These are phyloP conservation scores for Eragrostis curvula DNA, from an alignment of 176 grass and related monocot genomes.

Conservation along the genomic window DNA sequence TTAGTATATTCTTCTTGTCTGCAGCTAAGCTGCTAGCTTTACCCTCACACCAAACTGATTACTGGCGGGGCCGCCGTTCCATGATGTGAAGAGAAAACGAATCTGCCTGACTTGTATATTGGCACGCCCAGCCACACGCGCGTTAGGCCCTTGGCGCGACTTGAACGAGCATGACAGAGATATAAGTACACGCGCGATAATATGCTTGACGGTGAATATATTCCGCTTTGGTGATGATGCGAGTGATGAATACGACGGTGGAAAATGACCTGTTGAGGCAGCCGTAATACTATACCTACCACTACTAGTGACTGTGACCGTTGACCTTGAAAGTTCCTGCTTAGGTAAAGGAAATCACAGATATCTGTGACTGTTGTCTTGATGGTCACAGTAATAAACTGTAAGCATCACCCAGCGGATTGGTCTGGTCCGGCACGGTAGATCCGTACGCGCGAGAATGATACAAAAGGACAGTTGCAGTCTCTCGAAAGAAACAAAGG, in stretches of 20 bases:
- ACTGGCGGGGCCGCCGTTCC: background rate
- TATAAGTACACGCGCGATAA: background rate
- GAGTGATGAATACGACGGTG: background rate
- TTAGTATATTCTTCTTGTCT: background rate
- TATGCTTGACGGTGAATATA: slow-evolving; percentile 8
- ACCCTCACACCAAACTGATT: background rate
- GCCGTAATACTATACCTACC: background rate
- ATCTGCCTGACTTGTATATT: background rate
- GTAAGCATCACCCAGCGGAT: background rate
- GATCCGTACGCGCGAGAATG: too few relatives aligned
- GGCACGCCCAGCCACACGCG: background rate
- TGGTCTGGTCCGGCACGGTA: too few relatives aligned
- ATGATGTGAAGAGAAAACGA: background rate
- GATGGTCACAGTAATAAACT: background rate
- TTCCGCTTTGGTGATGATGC: background rate
- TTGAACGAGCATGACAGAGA: slow-evolving; percentile 12
- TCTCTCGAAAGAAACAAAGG: too few relatives aligned
- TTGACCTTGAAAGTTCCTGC: background rate
- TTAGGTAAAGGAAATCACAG: background rate
- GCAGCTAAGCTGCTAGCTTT: background rate
- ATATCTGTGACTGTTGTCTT: background rate
- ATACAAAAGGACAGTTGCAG: too few relatives aligned
- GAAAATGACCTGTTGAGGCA: background rate
- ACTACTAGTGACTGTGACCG: background rate
- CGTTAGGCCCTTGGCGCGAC: background rate